Conservation (phyloP, 1,284 basidiomycete genomes). For the Ceratobasidium sp. region DNA sequence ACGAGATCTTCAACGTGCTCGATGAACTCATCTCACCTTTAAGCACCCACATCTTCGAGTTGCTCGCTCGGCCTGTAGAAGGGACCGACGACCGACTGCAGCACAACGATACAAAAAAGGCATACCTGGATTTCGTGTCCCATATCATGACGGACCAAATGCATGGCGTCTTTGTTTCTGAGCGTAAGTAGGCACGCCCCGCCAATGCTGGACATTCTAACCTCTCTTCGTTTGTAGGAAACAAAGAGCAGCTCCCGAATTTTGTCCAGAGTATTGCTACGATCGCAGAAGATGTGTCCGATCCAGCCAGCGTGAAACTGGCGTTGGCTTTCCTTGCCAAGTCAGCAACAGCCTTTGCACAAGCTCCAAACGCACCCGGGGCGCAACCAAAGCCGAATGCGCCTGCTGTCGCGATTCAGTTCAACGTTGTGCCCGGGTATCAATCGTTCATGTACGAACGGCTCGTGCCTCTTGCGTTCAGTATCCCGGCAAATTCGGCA, state of each 20-base stretch:
- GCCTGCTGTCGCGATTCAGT: slow-evolving; percentile 46
- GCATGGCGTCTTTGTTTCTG: slow-evolving; percentile 86
- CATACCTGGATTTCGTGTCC: slow-evolving; percentile 88
- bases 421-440: slow-evolving; percentile 83
- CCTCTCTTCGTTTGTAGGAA: slow-evolving; percentile 42
- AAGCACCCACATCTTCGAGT: slow-evolving; percentile 81
- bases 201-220: neutral
- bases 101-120: slow-evolving; percentile 88
- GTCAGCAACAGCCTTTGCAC: slow-evolving; percentile 54
- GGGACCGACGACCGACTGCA: slow-evolving; percentile 92
- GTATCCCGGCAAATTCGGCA: slow-evolving; percentile 78
- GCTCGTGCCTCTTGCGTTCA: slow-evolving; percentile 84
- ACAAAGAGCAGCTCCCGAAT: slow-evolving; percentile 59
- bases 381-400: slow-evolving; percentile 33
- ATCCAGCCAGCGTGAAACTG: slow-evolving; percentile 79
- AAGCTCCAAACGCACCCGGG: slow-evolving; percentile 35
- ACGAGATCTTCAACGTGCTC: slow-evolving; percentile 83
- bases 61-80: slow-evolving; percentile 83
- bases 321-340: slow-evolving; percentile 85
- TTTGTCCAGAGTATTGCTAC: slow-evolving; percentile 71
- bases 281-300: slow-evolving; percentile 78
- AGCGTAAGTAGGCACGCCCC: slow-evolving; percentile 66
- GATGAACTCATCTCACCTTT: slow-evolving; percentile 92
- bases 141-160: slow-evolving; percentile 84
- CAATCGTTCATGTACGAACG: slow-evolving; percentile 93